Evolutionary conservation across 2,329 filamentous ascomycete genomes (phyloP), one percentile per base, ranked within the genome.

Genomic region (Diaporthe destruens): DNA sequence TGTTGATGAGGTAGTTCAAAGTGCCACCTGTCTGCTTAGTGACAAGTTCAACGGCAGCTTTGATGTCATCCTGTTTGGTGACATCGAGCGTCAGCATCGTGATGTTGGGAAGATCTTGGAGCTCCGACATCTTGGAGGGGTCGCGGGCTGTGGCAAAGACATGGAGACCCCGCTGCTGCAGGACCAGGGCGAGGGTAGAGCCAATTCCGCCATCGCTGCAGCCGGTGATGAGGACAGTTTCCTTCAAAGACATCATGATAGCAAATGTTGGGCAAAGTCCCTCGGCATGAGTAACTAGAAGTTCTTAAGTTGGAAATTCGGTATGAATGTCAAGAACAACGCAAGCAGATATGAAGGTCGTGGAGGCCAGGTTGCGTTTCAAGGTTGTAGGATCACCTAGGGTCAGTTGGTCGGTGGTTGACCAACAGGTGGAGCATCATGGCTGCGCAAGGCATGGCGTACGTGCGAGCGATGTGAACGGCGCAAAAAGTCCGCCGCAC

Each of bases 171-270:
- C 75, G 75, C 39, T 76, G 71, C 23, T 78, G 76, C 71, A 80
- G 77, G 12, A 59, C 42, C 14, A 74, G 14, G n/a, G 78, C 78
- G 34, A 79, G 51, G 8, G 76, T 74, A 29, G 76, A 76, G 42
- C 78, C 78, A 36, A 79, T 78, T 32, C 79, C 77, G n/a, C 77
- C 77, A 69, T 79, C 76, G 39, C 77, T 79, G 55, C 78, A 79
- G 34, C 78, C 78, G 4, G 79, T 80, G 44, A 80, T 79, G 14
- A 80, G 75, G 56, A 78, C 77, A 7, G 73, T 79, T 69, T 77
- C 74, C 79, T 6, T 72, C 71, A 23, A 76, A 77, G 47, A 57
- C 76, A 71, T 66, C 9, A 11, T 2, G 11, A 8, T 49, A 23
- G 20, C 23, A 20, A n/a, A n/a, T n/a, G 20, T 11, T 23, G 2